Conservation (phyloP, 441 rosid species). For the Brassica balearica region DNA sequence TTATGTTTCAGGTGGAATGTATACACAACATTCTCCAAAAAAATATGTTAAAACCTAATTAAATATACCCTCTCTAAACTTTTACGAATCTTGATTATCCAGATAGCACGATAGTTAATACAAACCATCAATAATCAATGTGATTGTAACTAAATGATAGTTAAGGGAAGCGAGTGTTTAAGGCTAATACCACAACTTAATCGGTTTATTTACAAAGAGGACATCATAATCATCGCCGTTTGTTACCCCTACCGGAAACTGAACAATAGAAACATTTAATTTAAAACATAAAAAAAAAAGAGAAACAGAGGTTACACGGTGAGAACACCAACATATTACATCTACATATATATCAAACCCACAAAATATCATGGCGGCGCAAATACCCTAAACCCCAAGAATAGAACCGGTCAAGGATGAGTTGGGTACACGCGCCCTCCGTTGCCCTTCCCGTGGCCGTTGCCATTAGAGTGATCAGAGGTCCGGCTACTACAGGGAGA, state of each 20-base stretch:
- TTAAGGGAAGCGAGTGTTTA: not conserved
- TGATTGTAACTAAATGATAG: not conserved
- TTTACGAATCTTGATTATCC: not conserved
- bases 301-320: not conserved
- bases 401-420: conserved; percentile 19
- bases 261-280: not conserved
- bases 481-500: conserved; percentile 15
- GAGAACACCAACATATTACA: conserved; percentile 12
- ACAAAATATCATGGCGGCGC: conserved; percentile 1
- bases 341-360: not conserved
- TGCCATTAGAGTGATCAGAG: conserved; percentile 24
- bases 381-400: conserved; percentile 10
- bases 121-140: not conserved
- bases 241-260: not conserved
- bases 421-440: conserved; percentile 27
- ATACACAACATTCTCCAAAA: not conserved
- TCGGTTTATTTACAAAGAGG: not conserved
- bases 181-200: not conserved
- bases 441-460: conserved; percentile 16
- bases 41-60: not conserved
- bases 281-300: not conserved
- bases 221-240: not conserved
- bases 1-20: not conserved
- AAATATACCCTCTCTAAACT: not conserved
- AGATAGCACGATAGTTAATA: not conserved